A percentile compares a stretch with the other conserved stretches of the same genome.
phyloP scores from a whole-genome alignment of 1,284 basidiomycete genomes.

The Apiotrichum veenhuisii region DNA sequence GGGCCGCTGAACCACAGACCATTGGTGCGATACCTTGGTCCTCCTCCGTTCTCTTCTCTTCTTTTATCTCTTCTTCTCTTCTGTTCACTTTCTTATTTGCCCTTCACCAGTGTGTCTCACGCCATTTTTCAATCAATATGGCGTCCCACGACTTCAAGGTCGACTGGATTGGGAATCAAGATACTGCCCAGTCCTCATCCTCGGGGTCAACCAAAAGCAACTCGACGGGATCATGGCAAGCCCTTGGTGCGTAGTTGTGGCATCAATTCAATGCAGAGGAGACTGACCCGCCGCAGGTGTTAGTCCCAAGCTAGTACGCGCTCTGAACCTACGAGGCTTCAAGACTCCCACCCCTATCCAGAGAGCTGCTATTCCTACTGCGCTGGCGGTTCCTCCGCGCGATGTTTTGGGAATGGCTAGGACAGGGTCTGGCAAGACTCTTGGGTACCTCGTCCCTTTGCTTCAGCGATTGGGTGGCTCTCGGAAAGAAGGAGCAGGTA shows the following conservation, averaged over 20 bases:
- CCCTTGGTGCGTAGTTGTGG: slow-evolving; percentile 26
- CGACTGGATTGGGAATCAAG: slow-evolving; percentile 12
- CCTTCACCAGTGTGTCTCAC: no score
- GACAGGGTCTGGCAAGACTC: slow-evolving; percentile 96
- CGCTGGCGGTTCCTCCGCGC: slow-evolving; percentile 78
- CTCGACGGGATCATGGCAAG: slow-evolving; percentile 28
- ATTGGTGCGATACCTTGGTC: no score
- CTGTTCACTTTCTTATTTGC: no score
- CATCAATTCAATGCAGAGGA: neutral
- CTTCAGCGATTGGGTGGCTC: slow-evolving; percentile 79
- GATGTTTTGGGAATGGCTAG: slow-evolving; percentile 98
- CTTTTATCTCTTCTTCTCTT: no score
- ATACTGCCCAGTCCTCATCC: neutral
- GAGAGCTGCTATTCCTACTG: slow-evolving; percentile 78
- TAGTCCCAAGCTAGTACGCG: slow-evolving; percentile 74
- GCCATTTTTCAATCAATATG: slow-evolving; percentile 1
- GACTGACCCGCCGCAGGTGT: slow-evolving; percentile 58
- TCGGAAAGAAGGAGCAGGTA: slow-evolving; percentile 68
- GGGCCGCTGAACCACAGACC: no score
- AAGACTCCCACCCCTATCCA: slow-evolving; percentile 96
- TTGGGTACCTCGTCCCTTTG: slow-evolving; percentile 92
- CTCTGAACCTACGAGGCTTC: slow-evolving; percentile 88
- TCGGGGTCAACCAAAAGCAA: neutral
- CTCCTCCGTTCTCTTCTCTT: no score
- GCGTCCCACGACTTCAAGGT: slow-evolving; percentile 8